A percentile compares a stretch with the other conserved stretches of the same genome.
These are phyloP conservation scores for Mrakia gelida DNA, from an alignment of 768 basidiomycete genomes.

Conservation along the genomic window DNA sequence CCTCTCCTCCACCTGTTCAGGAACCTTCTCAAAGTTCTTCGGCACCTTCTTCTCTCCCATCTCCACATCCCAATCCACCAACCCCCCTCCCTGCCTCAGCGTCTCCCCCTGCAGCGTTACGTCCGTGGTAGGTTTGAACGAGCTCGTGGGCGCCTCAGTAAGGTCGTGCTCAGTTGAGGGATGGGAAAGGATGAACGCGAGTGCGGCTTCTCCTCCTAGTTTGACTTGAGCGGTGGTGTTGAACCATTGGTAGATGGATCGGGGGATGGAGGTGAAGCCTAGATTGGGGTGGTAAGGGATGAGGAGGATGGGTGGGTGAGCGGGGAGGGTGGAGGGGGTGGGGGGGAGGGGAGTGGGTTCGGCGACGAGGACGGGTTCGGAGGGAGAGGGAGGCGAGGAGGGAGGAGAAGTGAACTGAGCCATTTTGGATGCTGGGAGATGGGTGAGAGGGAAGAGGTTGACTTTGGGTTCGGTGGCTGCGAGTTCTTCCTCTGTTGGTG, in stretches of 20 bases:
- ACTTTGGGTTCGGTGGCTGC: neutral
- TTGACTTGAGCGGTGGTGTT: conserved; percentile 11
- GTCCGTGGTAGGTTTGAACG: neutral
- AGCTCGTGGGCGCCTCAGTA: neutral
- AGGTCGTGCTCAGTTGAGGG: neutral
- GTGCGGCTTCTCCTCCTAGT: conserved; percentile 29
- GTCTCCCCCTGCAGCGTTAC: neutral
- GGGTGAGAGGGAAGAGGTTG: conserved; percentile 28
- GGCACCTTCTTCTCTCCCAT: conserved; percentile 4
- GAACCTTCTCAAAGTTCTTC: conserved; percentile 28
- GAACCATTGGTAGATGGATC: conserved; percentile 31
- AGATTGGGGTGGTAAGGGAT: conserved; percentile 31
- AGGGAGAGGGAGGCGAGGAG: neutral
- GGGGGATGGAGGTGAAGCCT: conserved; percentile 32
- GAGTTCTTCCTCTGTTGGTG: neutral
- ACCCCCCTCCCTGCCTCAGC: neutral
- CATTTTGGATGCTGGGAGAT: conserved; percentile 2
- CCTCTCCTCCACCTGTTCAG: conserved; percentile 26
- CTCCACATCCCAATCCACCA: conserved; percentile 21
- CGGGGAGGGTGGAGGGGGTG: conserved; percentile 17
- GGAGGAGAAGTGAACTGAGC: neutral
- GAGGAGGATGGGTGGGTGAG: conserved; percentile 25
- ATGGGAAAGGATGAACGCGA: conserved; percentile 28
- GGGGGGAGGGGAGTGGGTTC: conserved; percentile 7
- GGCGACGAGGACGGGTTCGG: neutral